Percentiles rank a stretch among this genome's conserved stretches.
Conservation (phyloP, 495 filamentous ascomycete genomes). For the Tuber brumale region DNA sequence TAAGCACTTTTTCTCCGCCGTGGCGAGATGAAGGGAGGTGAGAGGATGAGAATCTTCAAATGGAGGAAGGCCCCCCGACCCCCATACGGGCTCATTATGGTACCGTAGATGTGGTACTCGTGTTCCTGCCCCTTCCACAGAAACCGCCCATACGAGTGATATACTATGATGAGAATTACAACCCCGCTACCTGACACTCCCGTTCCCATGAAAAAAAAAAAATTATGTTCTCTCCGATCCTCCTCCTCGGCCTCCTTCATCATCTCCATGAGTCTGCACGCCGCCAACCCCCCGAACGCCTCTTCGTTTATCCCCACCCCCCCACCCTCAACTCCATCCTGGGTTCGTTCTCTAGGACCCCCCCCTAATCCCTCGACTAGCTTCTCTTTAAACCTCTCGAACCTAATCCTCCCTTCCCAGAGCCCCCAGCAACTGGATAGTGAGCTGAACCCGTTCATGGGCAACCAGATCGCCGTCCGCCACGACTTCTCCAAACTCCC, state of each 20-base stretch:
- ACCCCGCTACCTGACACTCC: not conserved
- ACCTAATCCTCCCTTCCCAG: conserved; percentile 46
- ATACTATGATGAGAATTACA: not conserved
- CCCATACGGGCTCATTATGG: no score
- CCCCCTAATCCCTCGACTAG: conserved; percentile 49
- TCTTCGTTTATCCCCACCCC: conserved; percentile 48
- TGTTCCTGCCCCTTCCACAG: not conserved
- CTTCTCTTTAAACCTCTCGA: conserved; percentile 43
- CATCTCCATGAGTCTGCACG: conserved; percentile 20
- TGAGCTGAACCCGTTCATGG: conserved; percentile 31
- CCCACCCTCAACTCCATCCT: conserved; percentile 43
- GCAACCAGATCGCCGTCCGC: conserved; percentile 53
- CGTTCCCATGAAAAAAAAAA: not conserved
- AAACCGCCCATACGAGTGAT: not conserved
- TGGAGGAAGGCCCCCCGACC: no score
- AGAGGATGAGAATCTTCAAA: no score
- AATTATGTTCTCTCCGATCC: not conserved
- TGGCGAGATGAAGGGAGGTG: no score
- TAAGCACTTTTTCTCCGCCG: no score
- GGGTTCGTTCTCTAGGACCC: conserved; percentile 44
- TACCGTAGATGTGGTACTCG: no score
- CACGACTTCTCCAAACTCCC: conserved; percentile 40
- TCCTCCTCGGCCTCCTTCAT: conserved; percentile 12
- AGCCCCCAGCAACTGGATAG: conserved; percentile 39
- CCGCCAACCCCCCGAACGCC: conserved; percentile 41